phyloP scores from a whole-genome alignment of 1,284 basidiomycete genomes.

The Violaceomyces palustris region DNA sequence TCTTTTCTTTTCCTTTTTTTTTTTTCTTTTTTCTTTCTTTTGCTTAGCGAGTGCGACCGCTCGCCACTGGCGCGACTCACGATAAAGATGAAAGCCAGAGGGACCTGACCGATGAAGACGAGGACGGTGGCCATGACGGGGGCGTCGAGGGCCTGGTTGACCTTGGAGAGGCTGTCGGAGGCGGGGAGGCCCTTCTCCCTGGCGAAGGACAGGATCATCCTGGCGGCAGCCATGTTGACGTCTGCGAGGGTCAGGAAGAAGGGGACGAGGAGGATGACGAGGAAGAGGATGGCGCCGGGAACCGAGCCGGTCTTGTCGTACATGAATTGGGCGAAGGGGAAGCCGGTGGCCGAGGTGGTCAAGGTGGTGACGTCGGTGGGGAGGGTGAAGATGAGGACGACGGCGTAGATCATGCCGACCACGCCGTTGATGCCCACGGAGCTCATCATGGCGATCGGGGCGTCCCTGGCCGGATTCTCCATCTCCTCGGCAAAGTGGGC shows the following conservation, averaged over 20 bases:
- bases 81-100: slow-evolving; percentile 11
- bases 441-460: slow-evolving; percentile 12
- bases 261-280: slow-evolving; percentile 10
- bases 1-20: no score
- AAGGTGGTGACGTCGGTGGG: slow-evolving; percentile 6
- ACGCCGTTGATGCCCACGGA: slow-evolving; percentile 5
- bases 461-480: slow-evolving; percentile 5
- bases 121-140: slow-evolving; percentile 9
- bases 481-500: slow-evolving; percentile 22
- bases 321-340: slow-evolving; percentile 18
- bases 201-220: slow-evolving; percentile 10
- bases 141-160: slow-evolving; percentile 10
- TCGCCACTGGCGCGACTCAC: no score
- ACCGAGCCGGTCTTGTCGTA: slow-evolving; percentile 5
- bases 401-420: slow-evolving; percentile 8
- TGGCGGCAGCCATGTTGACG: slow-evolving; percentile 9
- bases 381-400: slow-evolving; percentile 17
- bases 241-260: slow-evolving; percentile 10
- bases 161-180: slow-evolving; percentile 3
- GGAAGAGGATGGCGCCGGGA: slow-evolving; percentile 11
- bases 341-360: slow-evolving; percentile 10
- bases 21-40: no score
- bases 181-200: slow-evolving; percentile 12
- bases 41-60: no score
- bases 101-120: slow-evolving; percentile 5